Evolutionary conservation across 75 land plant genomes (phyloP).

Genomic region (Selaginella moellendorffii): DNA sequence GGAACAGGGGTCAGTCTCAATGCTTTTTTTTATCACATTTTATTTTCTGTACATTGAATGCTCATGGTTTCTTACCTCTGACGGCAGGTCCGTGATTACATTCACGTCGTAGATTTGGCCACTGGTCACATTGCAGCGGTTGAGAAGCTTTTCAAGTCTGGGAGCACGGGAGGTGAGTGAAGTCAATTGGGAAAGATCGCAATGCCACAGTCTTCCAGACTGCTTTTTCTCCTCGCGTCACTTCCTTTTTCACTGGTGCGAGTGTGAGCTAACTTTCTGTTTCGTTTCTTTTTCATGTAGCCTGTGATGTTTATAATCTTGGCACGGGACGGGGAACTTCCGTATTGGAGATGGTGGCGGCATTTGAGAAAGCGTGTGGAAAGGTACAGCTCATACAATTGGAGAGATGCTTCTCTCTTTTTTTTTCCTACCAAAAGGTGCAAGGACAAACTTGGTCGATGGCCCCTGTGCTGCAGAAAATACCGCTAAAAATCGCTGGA

Average conservation of each 20-base stretch:
- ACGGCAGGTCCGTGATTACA: slow-evolving; percentile 71
- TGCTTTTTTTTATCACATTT: not conserved
- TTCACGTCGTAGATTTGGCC: slow-evolving; percentile 78
- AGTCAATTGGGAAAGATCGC: not conserved
- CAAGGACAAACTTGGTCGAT: not conserved
- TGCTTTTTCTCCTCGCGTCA: too few species aligned
- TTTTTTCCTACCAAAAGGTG: too few species aligned
- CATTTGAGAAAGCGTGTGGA: slow-evolving; percentile 81
- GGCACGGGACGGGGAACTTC: slow-evolving; percentile 83
- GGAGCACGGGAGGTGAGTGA: not conserved
- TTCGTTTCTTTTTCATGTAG: slow-evolving; percentile 33
- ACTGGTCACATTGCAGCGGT: slow-evolving; percentile 84
- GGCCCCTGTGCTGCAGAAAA: slow-evolving; percentile 37
- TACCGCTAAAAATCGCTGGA: slow-evolving; percentile 47
- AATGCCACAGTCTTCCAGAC: too few species aligned
- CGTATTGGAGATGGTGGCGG: slow-evolving; percentile 79
- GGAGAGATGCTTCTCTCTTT: too few species aligned
- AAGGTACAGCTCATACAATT: slow-evolving; percentile 51
- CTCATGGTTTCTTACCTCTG: too few species aligned
- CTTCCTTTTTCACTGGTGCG: too few species aligned
- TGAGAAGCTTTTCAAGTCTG: slow-evolving; percentile 27
- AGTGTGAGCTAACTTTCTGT: not conserved
- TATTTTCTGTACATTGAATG: not conserved
- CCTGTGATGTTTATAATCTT: slow-evolving; percentile 65
- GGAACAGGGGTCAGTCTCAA: slow-evolving; percentile 80